These are phyloP conservation scores for Golubevia sp. DNA, from an alignment of 1,284 basidiomycete species.

Conservation along the genomic window DNA sequence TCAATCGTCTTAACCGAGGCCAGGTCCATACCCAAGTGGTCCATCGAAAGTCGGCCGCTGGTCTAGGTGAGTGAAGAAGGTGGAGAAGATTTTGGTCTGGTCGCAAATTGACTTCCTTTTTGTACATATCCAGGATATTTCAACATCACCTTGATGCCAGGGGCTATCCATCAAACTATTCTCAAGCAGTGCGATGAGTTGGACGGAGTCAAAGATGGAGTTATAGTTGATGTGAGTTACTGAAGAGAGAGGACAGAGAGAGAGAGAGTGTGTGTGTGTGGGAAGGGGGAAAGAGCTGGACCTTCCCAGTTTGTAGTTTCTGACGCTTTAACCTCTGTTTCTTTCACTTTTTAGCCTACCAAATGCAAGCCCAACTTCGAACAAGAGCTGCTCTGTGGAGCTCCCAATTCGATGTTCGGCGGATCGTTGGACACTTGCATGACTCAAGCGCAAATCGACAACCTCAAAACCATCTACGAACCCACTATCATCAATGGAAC, in stretches of 20 bases:
- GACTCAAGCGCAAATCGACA: neutral
- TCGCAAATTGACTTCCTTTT: too few species aligned
- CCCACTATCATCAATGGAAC: slow-evolving; percentile 1
- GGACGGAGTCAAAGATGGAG: slow-evolving; percentile 21
- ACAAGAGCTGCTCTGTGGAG: slow-evolving; percentile 11
- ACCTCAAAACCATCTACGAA: neutral
- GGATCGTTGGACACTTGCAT: neutral
- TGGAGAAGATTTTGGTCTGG: too few species aligned
- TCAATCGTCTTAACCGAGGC: slow-evolving; percentile 11
- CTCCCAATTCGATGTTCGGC: slow-evolving; percentile 1
- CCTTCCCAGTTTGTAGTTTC: too few species aligned
- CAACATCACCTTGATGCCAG: neutral
- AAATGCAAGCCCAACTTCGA: slow-evolving; percentile 18
- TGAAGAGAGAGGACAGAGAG: too few species aligned
- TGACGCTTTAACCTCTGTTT: too few species aligned
- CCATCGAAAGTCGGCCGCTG: slow-evolving; percentile 8
- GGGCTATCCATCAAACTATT: slow-evolving; percentile 7
- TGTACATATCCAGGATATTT: too few species aligned
- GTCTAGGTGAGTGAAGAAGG: too few species aligned
- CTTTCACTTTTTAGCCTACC: too few species aligned
- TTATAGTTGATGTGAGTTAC: slow-evolving; percentile 7
- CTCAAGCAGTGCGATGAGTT: slow-evolving; percentile 17
- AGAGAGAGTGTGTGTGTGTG: too few species aligned
- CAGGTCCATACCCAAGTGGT: slow-evolving; percentile 9
- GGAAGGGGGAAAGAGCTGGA: too few species aligned